phyloP scores from a whole-genome alignment of 176 grass and related monocot genomes.

The Triticum aestivum region IWGSC_CS_RefSeq_v2.1 NC_057810.1:34308547-34309046 shows the following conservation, averaged over 20 bases:
- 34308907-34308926: not conserved
- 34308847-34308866: slow-evolving; percentile 17
- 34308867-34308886: slow-evolving; percentile 7
- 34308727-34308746: not conserved
- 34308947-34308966: not conserved
- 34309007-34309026: too few relatives aligned
- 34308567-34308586: slow-evolving; percentile 38
- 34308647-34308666: slow-evolving; percentile 94
- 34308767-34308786: not conserved
- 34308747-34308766: not conserved
- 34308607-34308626: slow-evolving; percentile 91
- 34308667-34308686: slow-evolving; percentile 52
- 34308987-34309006: too few relatives aligned
- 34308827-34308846: slow-evolving; percentile 6
- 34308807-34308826: not conserved
- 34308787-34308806: not conserved
- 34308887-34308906: not conserved
- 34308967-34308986: too few relatives aligned
- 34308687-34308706: slow-evolving; percentile 20
- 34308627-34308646: slow-evolving; percentile 94
- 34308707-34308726: not conserved
- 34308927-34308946: not conserved
- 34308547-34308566: slow-evolving; percentile 48
- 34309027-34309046: not conserved
- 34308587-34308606: slow-evolving; percentile 79